phyloP scores from a whole-genome alignment of 2,329 filamentous ascomycete genomes.

The Aspergillus pseudoviridinutans region DNA sequence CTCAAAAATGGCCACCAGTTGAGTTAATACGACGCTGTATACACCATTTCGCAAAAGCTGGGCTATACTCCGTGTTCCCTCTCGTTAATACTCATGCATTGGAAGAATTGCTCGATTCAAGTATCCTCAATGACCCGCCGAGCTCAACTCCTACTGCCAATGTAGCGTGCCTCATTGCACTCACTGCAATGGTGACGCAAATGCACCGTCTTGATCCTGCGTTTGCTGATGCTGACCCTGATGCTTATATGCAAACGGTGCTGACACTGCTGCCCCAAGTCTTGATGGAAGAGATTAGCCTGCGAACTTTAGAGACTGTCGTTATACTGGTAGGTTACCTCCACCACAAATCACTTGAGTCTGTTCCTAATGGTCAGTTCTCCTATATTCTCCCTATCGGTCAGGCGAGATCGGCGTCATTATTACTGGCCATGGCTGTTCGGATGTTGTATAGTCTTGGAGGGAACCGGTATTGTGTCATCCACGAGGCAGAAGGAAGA shows the following conservation, averaged over 20 bases:
- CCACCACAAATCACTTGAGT: not conserved
- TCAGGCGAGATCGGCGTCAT: conserved; percentile 17
- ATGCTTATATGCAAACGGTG: conserved; percentile 19
- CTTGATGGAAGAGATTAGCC: conserved; percentile 16
- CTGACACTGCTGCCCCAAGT: conserved; percentile 18
- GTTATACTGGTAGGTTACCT: conserved; percentile 14
- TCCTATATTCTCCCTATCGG: conserved; percentile 19
- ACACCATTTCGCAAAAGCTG: conserved; percentile 15
- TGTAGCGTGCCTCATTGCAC: conserved; percentile 18
- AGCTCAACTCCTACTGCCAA: conserved; percentile 8
- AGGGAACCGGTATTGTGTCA: conserved; percentile 7
- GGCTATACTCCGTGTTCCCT: conserved; percentile 24
- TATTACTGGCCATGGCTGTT: conserved; percentile 18
- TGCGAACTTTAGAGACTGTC: conserved; percentile 17
- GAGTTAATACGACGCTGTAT: conserved; percentile 15
- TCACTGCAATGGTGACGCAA: conserved; percentile 21
- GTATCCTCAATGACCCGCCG: conserved; percentile 10
- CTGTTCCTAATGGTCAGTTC: conserved; percentile 5
- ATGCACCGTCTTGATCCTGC: conserved; percentile 19
- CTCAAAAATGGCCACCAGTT: conserved; percentile 15
- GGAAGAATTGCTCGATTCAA: conserved; percentile 12
- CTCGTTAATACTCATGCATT: conserved; percentile 10
- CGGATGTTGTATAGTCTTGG: conserved; percentile 20
- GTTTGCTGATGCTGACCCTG: conserved; percentile 18
- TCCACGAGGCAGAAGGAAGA: conserved; percentile 4